Base-by-base conservation (phyloP, 352 stramenopile genomes). In the Detonula confervacea region DNA sequence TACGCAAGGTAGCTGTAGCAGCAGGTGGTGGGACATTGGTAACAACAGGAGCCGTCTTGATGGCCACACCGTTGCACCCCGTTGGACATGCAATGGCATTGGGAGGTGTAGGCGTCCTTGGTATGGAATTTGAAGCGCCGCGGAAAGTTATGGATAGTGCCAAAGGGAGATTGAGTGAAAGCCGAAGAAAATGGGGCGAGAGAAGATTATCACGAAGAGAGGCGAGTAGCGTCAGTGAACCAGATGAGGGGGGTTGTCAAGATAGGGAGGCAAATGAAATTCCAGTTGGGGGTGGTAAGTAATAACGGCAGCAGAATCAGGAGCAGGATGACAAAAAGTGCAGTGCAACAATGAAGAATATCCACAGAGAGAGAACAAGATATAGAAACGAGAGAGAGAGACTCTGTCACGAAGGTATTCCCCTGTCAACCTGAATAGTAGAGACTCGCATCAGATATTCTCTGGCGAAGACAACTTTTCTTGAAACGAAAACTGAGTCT, bases 31-130 rank as follows among this genome's bases (percentile, higher is more conserved):
- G 80, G 20, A 69, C 65, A 42, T 44, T 87, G 42, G 29, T 84
- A 16, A 57, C 59, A 25, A 59, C 55, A 18, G 80, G 80, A 9
- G 76, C 74, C 37, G 60, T 77, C 16, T 37, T 87, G 1, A 83
- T 83, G 73, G 73, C 67, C 16, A 87, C 74, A 27, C 74, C 80
- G 11, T 49, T 87, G 0, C 80, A 87, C 70, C 80, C 80, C 9
- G 20, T 87, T 3, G 80, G 80, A 0, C 80, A 87, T 30, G 80
- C 80, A 33, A 77, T 87, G 74, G 80, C 80, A 1, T 77, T 87
- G 51, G 74, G 74, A 24, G 80, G 80, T 2, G 49, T 84, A 4
- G 74, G 68, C 39, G 56, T 87, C 1, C 37, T 87, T 29, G 65
- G 69, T 35, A 64, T 51, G 0, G 70, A 79, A 42, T 79, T 61